Evolutionary conservation across 257 asterid genomes (phyloP), one percentile per base, ranked within the genome.

Genomic region (Solanum peruvianum): DNA sequence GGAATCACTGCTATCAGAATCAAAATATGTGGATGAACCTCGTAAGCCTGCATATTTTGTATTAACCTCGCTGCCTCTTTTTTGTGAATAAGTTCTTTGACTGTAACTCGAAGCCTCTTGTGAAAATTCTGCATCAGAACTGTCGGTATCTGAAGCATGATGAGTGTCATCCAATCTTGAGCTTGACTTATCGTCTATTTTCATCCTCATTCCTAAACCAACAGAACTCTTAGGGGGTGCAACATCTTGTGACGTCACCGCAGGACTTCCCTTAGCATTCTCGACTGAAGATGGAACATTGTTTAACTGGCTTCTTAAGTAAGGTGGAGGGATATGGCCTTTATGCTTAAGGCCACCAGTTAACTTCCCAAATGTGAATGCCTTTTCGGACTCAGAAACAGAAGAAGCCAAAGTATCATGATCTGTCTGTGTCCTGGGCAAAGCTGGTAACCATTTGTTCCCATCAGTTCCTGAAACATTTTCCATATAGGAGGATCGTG

Each of bases 291-390:
- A 82, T 52, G 94, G 85, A 49, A 33, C 37, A 71, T 84, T 87
- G 81, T 88, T 92, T 76, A 87, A 86, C 86, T 75, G 90, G 78
- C 87, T 88, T 87, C 92, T 94, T 58, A 89, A 86, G 91, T 87
- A 91, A 85, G 96, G 91, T 41, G 94, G 97, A 84, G 78, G 92
- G 35, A 41, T 85, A 87, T 92, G 82, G 44, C 95, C 92, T 91
- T 95, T 97, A 67, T 97, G 98, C 70, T 96, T 94, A 42, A 95
- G 81, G 87, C 99, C 99, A 84, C 99, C 99, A 5, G 98, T 95
- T 88, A 97, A 91, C 88, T 89, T 94, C 75, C 92, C 97, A 75
- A 93, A 93, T 86, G 90, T 91, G 89, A 97, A 93, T 67, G 88
- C 93, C 78, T 41, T 92, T 71, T 73, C 92, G 42, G 84, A 86